Conservation (phyloP, 495 filamentous ascomycete species). For the Penicillium herquei region DNA sequence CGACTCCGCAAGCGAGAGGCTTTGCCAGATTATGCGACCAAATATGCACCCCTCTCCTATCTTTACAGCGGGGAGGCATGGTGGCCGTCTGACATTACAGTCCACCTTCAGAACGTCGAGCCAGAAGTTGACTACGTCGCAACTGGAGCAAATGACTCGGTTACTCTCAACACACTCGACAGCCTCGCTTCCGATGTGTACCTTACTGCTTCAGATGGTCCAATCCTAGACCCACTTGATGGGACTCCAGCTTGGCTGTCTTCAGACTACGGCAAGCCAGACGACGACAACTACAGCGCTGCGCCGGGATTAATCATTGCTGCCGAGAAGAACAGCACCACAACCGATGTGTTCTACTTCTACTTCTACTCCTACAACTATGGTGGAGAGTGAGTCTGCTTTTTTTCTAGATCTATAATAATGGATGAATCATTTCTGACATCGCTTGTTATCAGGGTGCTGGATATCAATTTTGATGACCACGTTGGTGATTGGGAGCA, state of each 20-base stretch:
- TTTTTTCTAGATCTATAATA: no score
- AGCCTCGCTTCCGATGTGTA: conserved; percentile 4
- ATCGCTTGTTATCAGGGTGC: background rate
- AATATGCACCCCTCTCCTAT: conserved; percentile 2
- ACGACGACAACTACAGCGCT: conserved; percentile 2
- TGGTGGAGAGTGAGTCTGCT: conserved; percentile 3
- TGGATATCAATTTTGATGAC: conserved; percentile 10
- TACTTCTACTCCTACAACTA: conserved; percentile 9
- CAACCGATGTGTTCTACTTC: conserved; percentile 8
- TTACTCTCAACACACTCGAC: conserved; percentile 3
- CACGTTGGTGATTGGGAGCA: conserved; percentile 10
- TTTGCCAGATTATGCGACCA: conserved; percentile 3
- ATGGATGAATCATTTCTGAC: background rate
- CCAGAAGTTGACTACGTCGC: conserved; percentile 4
- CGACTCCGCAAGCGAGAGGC: conserved; percentile 1
- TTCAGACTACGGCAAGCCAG: conserved; percentile 6
- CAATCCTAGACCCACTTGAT: conserved; percentile 5
- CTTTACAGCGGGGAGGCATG: conserved; percentile 5
- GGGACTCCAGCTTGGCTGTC: conserved; percentile 4
- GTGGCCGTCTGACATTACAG: conserved; percentile 6
- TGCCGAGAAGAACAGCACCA: conserved; percentile 9
- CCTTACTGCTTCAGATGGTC: conserved; percentile 5
- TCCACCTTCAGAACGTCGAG: conserved; percentile 4
- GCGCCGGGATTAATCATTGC: conserved; percentile 4
- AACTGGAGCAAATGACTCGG: conserved; percentile 2